Evolutionary conservation across 192 early-diverging fungal genomes (phyloP).

Genomic region (Coemansia sp.): DNA sequence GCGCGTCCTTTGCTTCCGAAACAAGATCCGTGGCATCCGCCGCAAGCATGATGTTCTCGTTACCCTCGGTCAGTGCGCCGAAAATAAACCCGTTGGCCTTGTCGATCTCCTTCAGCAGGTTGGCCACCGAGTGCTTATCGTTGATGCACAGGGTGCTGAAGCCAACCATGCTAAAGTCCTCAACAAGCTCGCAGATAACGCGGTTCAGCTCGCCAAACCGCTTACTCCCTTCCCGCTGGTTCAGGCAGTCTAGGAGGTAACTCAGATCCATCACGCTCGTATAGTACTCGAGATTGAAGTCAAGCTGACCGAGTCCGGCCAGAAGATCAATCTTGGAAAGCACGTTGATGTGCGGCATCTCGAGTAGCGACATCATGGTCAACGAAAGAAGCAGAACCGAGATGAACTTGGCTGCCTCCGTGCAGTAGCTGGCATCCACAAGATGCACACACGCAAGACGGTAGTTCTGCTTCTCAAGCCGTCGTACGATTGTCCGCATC

Average conservation of each 20-base stretch:
- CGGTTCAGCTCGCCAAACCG: slow-evolving; percentile 74
- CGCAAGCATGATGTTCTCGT: slow-evolving; percentile 71
- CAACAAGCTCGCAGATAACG: slow-evolving; percentile 86
- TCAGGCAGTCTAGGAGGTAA: slow-evolving; percentile 77
- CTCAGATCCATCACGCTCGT: slow-evolving; percentile 91
- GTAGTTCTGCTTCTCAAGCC: slow-evolving; percentile 66
- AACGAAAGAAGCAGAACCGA: slow-evolving; percentile 86
- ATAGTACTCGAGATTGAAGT: slow-evolving; percentile 93
- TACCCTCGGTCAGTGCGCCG: slow-evolving; percentile 74
- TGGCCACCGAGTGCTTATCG: slow-evolving; percentile 82
- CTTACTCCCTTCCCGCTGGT: slow-evolving; percentile 58
- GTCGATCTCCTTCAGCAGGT: slow-evolving; percentile 78
- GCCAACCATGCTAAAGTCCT: slow-evolving; percentile 89
- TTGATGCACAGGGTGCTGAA: slow-evolving; percentile 84
- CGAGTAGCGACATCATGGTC: slow-evolving; percentile 91
- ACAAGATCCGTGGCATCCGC: slow-evolving; percentile 44
- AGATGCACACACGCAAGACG: slow-evolving; percentile 79
- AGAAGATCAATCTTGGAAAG: slow-evolving; percentile 94
- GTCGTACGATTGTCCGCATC: slow-evolving; percentile 73
- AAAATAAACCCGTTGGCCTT: slow-evolving; percentile 92
- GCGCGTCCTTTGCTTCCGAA: slow-evolving; percentile 41
- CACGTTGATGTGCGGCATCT: slow-evolving; percentile 96
- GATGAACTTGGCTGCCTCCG: slow-evolving; percentile 91
- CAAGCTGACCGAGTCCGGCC: slow-evolving; percentile 66
- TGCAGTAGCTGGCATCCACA: slow-evolving; percentile 90